These are phyloP conservation scores for Teratosphaeria destructans DNA, from an alignment of 2,329 filamentous ascomycete genomes.

Conservation along the genomic window DNA sequence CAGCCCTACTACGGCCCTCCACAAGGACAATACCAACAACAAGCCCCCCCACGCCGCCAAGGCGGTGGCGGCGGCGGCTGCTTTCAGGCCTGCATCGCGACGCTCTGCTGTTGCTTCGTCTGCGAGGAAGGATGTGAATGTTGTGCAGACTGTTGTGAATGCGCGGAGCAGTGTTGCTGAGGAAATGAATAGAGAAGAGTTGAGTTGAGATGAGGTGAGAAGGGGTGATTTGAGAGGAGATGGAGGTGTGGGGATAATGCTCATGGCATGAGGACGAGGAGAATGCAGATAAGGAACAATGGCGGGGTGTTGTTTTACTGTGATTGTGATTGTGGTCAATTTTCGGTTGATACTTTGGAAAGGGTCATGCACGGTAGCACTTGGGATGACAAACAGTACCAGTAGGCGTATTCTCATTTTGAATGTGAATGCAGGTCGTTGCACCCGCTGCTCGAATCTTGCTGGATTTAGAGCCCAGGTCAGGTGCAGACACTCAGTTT, in stretches of 20 bases:
- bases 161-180: conserved; percentile 30
- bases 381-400: not conserved
- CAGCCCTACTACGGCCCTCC: conserved; percentile 11
- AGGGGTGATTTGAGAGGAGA: not conserved
- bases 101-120: conserved; percentile 53
- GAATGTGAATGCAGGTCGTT: not conserved
- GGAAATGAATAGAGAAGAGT: not conserved
- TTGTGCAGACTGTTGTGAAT: conserved; percentile 51
- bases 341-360: not conserved
- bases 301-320: not conserved
- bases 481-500: not conserved
- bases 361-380: not conserved
- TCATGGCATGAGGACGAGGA: no score
- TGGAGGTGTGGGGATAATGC: not conserved
- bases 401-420: not conserved
- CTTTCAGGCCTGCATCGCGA: conserved; percentile 43
- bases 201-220: not conserved
- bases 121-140: conserved; percentile 56
- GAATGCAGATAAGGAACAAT: not conserved
- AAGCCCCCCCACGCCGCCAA: conserved; percentile 15
- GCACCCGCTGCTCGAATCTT: not conserved
- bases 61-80: conserved; percentile 39
- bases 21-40: conserved; percentile 22
- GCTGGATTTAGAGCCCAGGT: no score
- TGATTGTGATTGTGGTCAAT: not conserved